Percentiles rank a stretch among this genome's conserved stretches.
Evolutionary conservation across 1,284 basidiomycete genomes (phyloP).

Genomic region (Puccinia hordei): DNA sequence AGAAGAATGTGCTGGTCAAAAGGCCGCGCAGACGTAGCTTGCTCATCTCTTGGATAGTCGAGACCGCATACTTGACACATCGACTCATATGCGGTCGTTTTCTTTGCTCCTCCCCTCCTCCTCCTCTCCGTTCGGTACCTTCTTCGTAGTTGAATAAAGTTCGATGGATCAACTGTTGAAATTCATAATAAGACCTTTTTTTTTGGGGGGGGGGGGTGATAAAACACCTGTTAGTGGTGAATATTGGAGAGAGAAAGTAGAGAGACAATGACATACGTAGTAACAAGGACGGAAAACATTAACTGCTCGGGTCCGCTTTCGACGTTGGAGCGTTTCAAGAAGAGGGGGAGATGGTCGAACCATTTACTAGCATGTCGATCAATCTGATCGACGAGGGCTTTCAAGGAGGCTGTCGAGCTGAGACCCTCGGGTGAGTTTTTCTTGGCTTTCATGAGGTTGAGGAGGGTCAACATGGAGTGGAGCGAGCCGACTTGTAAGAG

Average conservation of each 20-base stretch:
- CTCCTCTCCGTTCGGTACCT: neutral
- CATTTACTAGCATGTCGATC: neutral
- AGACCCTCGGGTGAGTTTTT: neutral
- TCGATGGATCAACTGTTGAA: constrained; percentile 15
- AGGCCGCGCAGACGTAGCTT: constrained; percentile 2
- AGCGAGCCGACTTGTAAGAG: neutral
- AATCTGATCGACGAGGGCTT: neutral
- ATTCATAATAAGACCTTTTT: constrained; percentile 28
- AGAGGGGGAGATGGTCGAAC: neutral
- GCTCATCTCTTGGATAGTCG: constrained; percentile 13
- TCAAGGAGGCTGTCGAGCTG: neutral
- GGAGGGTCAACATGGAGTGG: neutral
- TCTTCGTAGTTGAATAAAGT: neutral
- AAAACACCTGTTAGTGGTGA: neutral
- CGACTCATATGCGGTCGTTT: neutral
- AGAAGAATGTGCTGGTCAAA: constrained; percentile 5
- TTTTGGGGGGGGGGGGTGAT: neutral
- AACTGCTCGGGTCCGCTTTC: constrained; percentile 7
- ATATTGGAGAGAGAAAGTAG: neutral
- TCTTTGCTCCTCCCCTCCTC: neutral
- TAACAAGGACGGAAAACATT: constrained; percentile 4
- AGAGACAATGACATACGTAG: constrained; percentile 3
- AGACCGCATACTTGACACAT: constrained; percentile 7
- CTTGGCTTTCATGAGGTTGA: neutral
- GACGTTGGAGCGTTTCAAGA: constrained; percentile 10